A percentile compares a stretch with the other conserved stretches of the same genome.
Conservation (phyloP, 2,329 filamentous ascomycete species). For the Torrubiellomyces zombiae region DNA sequence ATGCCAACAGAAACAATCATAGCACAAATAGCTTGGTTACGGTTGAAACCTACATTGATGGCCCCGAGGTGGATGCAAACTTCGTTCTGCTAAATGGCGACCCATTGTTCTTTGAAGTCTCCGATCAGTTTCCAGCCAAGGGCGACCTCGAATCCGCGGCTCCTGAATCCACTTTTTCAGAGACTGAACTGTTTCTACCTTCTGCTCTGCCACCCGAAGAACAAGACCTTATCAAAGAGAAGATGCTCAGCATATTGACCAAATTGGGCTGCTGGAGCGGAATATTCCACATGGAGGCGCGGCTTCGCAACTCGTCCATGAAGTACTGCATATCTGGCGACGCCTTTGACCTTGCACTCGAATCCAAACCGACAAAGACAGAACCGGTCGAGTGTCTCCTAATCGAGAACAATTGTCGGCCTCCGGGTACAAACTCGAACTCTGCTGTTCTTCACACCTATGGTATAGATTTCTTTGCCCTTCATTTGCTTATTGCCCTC, state of each 20-base stretch:
- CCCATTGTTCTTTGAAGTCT: slow-evolving; percentile 1
- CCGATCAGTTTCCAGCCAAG: slow-evolving; percentile 1
- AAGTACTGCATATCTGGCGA: neutral
- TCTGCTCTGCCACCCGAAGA: neutral
- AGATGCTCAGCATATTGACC: neutral
- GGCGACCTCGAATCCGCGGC: neutral
- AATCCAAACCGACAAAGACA: neutral
- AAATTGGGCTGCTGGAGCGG: neutral
- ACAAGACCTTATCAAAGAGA: neutral
- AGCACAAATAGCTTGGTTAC: slow-evolving; percentile 1
- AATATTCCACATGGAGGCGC: slow-evolving; percentile 1
- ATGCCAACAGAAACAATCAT: neutral
- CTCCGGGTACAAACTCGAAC: neutral
- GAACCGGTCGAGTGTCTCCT: neutral
- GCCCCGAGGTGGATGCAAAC: slow-evolving; percentile 2
- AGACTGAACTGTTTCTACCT: neutral
- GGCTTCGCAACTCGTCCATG: slow-evolving; percentile 1
- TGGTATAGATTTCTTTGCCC: neutral
- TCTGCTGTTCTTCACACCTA: neutral
- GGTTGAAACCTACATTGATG: slow-evolving; percentile 1
- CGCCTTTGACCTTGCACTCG: neutral
- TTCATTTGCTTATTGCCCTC: neutral
- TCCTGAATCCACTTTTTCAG: neutral
- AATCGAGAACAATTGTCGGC: slow-evolving; percentile 1
- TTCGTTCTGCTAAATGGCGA: slow-evolving; percentile 1